These are phyloP conservation scores for Primulina eburnea DNA, from an alignment of 257 asterid species.

Conservation along the genomic window DNA sequence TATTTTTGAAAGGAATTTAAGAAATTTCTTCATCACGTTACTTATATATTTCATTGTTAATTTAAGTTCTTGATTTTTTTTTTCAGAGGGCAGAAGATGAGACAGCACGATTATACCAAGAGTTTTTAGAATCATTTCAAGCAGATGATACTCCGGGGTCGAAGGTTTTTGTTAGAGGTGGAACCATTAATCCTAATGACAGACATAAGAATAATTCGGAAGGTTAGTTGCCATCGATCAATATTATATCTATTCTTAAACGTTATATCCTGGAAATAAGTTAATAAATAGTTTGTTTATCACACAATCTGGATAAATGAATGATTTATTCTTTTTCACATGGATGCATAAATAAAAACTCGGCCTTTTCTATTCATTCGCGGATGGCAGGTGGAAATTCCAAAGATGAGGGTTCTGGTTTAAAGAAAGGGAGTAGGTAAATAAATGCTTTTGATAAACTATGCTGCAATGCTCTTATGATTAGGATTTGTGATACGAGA, in stretches of 20 bases:
- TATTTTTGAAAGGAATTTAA: constrained; percentile 9
- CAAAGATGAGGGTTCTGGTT: constrained; percentile 99
- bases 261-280: not conserved
- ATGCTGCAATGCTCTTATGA: constrained; percentile 33
- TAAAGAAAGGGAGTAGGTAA: constrained; percentile 99
- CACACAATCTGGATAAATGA: constrained; percentile 49
- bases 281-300: constrained; percentile 25
- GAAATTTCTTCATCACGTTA: not conserved
- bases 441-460: constrained; percentile 84
- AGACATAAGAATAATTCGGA: constrained; percentile 54
- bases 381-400: constrained; percentile 99
- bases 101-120: constrained; percentile 78
- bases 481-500: constrained; percentile 18
- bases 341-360: constrained; percentile 81
- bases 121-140: constrained; percentile 81
- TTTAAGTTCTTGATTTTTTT: constrained; percentile 14
- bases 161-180: constrained; percentile 86
- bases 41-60: not conserved
- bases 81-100: constrained; percentile 85
- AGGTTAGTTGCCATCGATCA: constrained; percentile 53
- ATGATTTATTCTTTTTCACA: constrained; percentile 51
- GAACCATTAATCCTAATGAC: constrained; percentile 76
- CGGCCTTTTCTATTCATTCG: constrained; percentile 95
- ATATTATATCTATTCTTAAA: constrained; percentile 9
- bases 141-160: constrained; percentile 73